Evolutionary conservation across 73 alveolate species (phyloP).

Genomic region (Stentor coeruleus): DNA sequence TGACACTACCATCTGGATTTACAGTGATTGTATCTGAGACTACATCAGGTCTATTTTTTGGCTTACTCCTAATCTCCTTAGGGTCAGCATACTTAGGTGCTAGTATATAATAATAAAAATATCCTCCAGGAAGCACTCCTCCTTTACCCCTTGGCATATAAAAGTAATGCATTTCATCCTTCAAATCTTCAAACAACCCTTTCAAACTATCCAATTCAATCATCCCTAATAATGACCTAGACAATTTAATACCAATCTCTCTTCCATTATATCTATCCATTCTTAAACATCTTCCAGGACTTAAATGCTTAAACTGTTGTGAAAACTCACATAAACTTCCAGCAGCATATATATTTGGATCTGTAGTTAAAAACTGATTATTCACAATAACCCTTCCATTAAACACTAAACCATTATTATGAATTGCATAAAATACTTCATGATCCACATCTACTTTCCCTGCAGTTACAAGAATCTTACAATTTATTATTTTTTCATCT

Average conservation of each 20-base stretch:
- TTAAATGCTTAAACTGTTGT: constrained; percentile 86
- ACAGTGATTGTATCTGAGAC: constrained; percentile 78
- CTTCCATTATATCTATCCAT: constrained; percentile 96
- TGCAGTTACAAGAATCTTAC: constrained; percentile 84
- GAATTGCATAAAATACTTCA: constrained; percentile 92
- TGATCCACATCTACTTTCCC: constrained; percentile 97
- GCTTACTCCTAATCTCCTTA: constrained; percentile 55
- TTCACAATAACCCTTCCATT: constrained; percentile 97
- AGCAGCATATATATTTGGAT: constrained; percentile 93
- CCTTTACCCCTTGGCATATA: constrained; percentile 96
- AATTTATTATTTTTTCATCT: constrained; percentile 43
- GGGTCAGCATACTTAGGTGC: constrained; percentile 90
- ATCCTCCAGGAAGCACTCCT: constrained; percentile 84
- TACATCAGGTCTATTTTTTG: constrained; percentile 74
- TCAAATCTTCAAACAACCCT: constrained; percentile 54
- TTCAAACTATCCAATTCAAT: constrained; percentile 76
- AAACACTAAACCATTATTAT: constrained; percentile 96
- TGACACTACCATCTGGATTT: constrained; percentile 40
- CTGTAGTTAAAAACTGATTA: constrained; percentile 95
- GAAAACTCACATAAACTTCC: constrained; percentile 98
- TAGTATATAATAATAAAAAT: constrained; percentile 84
- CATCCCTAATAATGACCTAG: constrained; percentile 88
- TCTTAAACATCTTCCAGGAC: constrained; percentile 90
- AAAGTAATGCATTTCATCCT: constrained; percentile 92
- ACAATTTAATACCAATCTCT: constrained; percentile 96